Conservation (phyloP, 2,329 filamentous ascomycete species). For the Penicillium sp. region DNA sequence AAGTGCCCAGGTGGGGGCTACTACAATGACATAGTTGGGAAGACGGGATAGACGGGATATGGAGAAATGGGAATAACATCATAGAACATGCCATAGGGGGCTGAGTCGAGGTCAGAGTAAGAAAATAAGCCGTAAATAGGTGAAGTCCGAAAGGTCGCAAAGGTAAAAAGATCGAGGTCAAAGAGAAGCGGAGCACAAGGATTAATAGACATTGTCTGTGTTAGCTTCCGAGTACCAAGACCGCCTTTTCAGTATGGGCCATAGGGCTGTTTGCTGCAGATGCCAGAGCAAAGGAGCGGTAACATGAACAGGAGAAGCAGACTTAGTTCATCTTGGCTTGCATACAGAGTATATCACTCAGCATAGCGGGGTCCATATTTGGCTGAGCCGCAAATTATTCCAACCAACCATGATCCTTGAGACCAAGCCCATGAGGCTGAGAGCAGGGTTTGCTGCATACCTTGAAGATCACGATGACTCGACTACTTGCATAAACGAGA, state of each 20-base stretch:
- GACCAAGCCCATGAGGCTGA: slow-evolving; percentile 7
- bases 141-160: neutral
- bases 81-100: neutral
- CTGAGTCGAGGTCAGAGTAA: neutral
- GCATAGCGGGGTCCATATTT: neutral
- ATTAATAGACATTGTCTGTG: neutral
- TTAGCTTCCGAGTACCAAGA: neutral
- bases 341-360: neutral
- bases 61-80: neutral
- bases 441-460: slow-evolving; percentile 5
- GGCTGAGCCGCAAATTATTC: slow-evolving; percentile 2
- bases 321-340: slow-evolving; percentile 3
- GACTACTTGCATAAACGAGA: slow-evolving; percentile 1
- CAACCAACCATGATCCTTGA: slow-evolving; percentile 1
- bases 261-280: slow-evolving; percentile 10
- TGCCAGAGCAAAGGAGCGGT: slow-evolving; percentile 4
- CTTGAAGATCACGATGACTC: slow-evolving; percentile 10
- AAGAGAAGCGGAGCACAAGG: neutral
- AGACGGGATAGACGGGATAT: neutral
- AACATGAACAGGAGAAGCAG: slow-evolving; percentile 2
- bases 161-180: neutral
- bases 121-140: neutral
- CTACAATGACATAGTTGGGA: neutral
- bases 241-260: slow-evolving; percentile 7
- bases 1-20: neutral